These are phyloP conservation scores for Amanita subjunquillea DNA, from an alignment of 768 basidiomycete species.

Conservation along the genomic window DNA sequence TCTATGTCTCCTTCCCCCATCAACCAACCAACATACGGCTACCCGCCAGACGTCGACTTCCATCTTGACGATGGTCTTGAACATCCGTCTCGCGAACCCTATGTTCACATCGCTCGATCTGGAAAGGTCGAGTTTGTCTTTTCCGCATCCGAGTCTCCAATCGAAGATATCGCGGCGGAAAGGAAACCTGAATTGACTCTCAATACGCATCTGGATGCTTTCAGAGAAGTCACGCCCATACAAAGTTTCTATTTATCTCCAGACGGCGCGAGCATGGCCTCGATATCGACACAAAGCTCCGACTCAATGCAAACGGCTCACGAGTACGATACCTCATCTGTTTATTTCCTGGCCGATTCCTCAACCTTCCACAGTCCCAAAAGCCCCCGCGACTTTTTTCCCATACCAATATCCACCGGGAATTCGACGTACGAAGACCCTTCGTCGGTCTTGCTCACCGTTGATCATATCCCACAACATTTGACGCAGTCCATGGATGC, in stretches of 20 bases:
- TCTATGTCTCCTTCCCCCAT: slow-evolving; percentile 3
- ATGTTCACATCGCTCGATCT: slow-evolving; percentile 1
- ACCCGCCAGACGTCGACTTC: background rate
- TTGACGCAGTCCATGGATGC: background rate
- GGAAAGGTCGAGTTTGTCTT: slow-evolving; percentile 1
- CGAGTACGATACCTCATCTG: slow-evolving; percentile 6
- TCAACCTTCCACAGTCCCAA: slow-evolving; percentile 4
- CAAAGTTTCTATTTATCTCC: background rate
- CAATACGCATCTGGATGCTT: slow-evolving; percentile 7
- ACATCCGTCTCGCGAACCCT: background rate
- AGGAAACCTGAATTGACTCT: slow-evolving; percentile 1
- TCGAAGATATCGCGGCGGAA: background rate
- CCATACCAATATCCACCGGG: background rate
- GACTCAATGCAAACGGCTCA: slow-evolving; percentile 5
- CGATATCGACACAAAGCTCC: slow-evolving; percentile 2
- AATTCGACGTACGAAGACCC: slow-evolving; percentile 3
- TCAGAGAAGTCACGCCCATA: background rate
- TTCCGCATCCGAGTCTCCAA: background rate
- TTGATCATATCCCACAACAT: background rate
- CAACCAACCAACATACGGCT: background rate
- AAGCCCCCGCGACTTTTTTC: background rate
- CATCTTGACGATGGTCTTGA: background rate
- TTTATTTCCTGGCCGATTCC: slow-evolving; percentile 4
- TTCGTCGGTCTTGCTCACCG: slow-evolving; percentile 1
- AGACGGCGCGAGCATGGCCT: slow-evolving; percentile 3